Base-by-base conservation (phyloP, 2,329 filamentous ascomycete genomes). In the Fusarium subglutinans region DNA sequence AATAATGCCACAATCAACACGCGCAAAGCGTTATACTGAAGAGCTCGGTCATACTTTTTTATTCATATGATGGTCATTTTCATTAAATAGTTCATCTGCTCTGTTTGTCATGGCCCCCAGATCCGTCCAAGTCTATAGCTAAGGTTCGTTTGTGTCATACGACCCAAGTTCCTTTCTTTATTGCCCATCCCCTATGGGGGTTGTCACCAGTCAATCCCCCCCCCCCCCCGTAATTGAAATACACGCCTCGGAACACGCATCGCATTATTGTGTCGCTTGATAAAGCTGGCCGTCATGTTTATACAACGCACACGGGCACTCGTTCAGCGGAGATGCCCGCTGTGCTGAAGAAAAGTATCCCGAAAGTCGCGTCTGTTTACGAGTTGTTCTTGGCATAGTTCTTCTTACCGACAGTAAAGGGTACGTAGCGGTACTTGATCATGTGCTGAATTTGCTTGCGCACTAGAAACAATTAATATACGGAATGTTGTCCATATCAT, bases 341-440 rank as follows among this genome's bases (percentile, higher is more conserved):
- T 66, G 70, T 77, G 72, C 69, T 70, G 69, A 70, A 77, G 59
- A 66, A 76, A 69, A 70, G 65, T 38, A 57, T 69, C 44, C 55
- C 30, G 26, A 38, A 58, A 60, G 44, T 66, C 58, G 43, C 56
- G 47, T 45, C 41, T 40, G 43, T 65, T 75, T 79, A 85, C 62
- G 85, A 84, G 84, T 85, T 91, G 84, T 86, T 89, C 86, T 91
- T 92, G 81, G 84, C 86, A 83, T 96, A 97, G 81, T 90, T 91
- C 74, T 93, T 88, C 90, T 98, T 98, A 84, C 95, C 95, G 76
- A 97, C 91, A 45, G 94, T 92, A 86, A 98, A 98, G 45, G 95
- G 95, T 37, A 98, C 95, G 82, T 98, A 99, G 85, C 96, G 94
- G 87, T 98, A 99, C 88, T 98, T 99, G 89, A 99, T 96, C 96